A percentile compares a stretch with the other conserved stretches of the same genome.
Evolutionary conservation across 2,329 filamentous ascomycete genomes (phyloP).

Genomic region (Onygenales sp.): DNA sequence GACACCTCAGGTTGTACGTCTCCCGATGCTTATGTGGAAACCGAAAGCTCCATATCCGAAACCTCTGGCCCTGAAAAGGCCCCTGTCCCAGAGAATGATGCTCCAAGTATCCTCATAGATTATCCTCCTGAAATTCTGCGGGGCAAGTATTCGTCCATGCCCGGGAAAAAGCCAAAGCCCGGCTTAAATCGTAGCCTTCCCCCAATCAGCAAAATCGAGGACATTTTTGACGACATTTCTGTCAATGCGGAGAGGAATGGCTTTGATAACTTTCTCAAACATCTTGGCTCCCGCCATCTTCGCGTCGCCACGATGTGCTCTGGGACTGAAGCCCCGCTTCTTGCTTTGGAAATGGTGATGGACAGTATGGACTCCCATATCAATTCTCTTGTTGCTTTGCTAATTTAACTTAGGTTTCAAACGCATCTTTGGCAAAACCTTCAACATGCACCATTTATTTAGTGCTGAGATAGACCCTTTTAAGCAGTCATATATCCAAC

Average conservation of each 20-base stretch:
- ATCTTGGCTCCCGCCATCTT: slow-evolving; percentile 31
- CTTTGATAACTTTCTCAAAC: slow-evolving; percentile 25
- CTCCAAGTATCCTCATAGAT: slow-evolving; percentile 2
- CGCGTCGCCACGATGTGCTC: slow-evolving; percentile 66
- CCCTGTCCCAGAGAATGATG: neutral
- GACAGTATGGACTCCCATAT: slow-evolving; percentile 26
- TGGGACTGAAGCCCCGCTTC: slow-evolving; percentile 64
- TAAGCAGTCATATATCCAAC: slow-evolving; percentile 56
- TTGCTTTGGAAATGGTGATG: slow-evolving; percentile 52
- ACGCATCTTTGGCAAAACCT: slow-evolving; percentile 20
- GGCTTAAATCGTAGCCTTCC: slow-evolving; percentile 29
- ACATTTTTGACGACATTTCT: slow-evolving; percentile 44
- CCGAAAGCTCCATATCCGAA: neutral
- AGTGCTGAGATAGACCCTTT: slow-evolving; percentile 54
- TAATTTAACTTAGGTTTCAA: slow-evolving; percentile 21
- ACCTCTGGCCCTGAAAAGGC: neutral
- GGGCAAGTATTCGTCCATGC: slow-evolving; percentile 9
- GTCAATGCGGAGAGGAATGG: slow-evolving; percentile 24
- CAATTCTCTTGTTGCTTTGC: neutral
- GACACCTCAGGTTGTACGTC: neutral
- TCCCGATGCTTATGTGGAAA: neutral
- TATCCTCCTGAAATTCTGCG: slow-evolving; percentile 12
- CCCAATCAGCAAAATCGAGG: slow-evolving; percentile 37
- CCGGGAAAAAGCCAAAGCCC: slow-evolving; percentile 11
- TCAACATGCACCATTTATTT: slow-evolving; percentile 48